Percentiles rank a stretch among this genome's conserved stretches.
Evolutionary conservation across 305 asterid species (phyloP).

Genomic region (Coffea humblotiana): DNA sequence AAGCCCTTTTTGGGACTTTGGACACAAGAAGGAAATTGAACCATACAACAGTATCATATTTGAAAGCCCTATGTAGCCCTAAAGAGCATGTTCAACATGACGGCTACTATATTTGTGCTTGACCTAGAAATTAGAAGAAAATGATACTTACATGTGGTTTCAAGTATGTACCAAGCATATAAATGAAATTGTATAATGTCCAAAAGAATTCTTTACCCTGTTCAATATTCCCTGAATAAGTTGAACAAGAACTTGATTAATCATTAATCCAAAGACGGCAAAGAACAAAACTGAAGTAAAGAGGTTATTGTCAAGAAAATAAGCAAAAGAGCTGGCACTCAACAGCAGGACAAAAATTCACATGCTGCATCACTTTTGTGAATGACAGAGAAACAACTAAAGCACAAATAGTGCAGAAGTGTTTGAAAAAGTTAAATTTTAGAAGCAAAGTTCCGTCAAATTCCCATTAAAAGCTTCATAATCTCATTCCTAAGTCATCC

Average conservation of each 20-base stretch:
- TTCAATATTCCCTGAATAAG: slow-evolving; percentile 72
- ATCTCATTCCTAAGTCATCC: neutral
- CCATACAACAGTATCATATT: neutral
- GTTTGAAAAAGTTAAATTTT: too few relatives aligned
- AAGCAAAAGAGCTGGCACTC: neutral
- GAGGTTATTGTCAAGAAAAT: neutral
- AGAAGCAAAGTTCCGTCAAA: too few relatives aligned
- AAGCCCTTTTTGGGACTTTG: neutral
- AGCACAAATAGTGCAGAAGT: too few relatives aligned
- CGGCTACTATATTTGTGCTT: neutral
- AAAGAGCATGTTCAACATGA: neutral
- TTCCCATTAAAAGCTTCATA: neutral
- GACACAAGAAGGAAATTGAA: neutral
- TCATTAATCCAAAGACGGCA: slow-evolving; percentile 20
- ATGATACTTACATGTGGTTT: slow-evolving; percentile 86
- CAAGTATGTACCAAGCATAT: slow-evolving; percentile 79
- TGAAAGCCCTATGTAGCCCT: neutral
- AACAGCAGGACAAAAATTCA: neutral
- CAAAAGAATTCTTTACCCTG: slow-evolving; percentile 71
- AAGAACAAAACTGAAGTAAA: slow-evolving; percentile 9
- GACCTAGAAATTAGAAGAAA: neutral
- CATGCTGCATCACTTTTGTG: neutral
- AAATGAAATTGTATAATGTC: slow-evolving; percentile 59
- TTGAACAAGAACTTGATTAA: slow-evolving; percentile 23
- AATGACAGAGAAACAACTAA: neutral